These are phyloP conservation scores for Malassezia yamatoensis DNA, from an alignment of 1,284 basidiomycete genomes.

Conservation along the genomic window DNA sequence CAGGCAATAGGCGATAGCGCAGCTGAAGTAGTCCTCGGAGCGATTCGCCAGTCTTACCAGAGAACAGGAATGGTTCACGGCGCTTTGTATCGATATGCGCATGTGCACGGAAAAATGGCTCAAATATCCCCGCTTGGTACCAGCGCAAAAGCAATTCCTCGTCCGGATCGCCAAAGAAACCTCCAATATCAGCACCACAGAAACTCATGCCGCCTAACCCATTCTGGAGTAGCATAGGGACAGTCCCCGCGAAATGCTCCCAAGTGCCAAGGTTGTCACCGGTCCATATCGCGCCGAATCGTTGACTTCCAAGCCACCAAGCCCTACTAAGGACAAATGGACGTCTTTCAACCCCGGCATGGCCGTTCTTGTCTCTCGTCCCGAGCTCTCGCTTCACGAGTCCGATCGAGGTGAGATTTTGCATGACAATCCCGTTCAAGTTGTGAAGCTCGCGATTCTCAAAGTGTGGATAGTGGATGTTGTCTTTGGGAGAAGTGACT, in stretches of 20 bases:
- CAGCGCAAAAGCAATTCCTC: slow-evolving; percentile 89
- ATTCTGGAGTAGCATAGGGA: slow-evolving; percentile 86
- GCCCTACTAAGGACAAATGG: slow-evolving; percentile 91
- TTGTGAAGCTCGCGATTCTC: slow-evolving; percentile 94
- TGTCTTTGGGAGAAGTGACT: slow-evolving; percentile 91
- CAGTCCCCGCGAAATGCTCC: slow-evolving; percentile 88
- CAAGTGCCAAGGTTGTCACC: slow-evolving; percentile 95
- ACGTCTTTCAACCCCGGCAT: slow-evolving; percentile 28
- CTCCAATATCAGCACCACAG: slow-evolving; percentile 86
- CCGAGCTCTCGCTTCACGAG: slow-evolving; percentile 60
- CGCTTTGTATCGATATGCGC: slow-evolving; percentile 97
- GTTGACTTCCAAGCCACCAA: slow-evolving; percentile 90
- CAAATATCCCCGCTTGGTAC: slow-evolving; percentile 91
- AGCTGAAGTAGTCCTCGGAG: slow-evolving; percentile 70
- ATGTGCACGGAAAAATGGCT: slow-evolving; percentile 96
- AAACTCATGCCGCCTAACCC: slow-evolving; percentile 89
- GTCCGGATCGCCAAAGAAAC: slow-evolving; percentile 94
- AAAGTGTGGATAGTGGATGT: slow-evolving; percentile 83
- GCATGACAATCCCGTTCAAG: slow-evolving; percentile 59
- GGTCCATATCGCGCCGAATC: slow-evolving; percentile 95
- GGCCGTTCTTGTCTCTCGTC: slow-evolving; percentile 57
- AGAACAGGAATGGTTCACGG: slow-evolving; percentile 84
- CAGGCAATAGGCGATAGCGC: slow-evolving; percentile 75
- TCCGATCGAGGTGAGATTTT: slow-evolving; percentile 72
- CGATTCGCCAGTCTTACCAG: slow-evolving; percentile 74